These are phyloP conservation scores for Mucuna pruriens DNA, from an alignment of 306 rosid genomes.

Conservation along the genomic window DNA sequence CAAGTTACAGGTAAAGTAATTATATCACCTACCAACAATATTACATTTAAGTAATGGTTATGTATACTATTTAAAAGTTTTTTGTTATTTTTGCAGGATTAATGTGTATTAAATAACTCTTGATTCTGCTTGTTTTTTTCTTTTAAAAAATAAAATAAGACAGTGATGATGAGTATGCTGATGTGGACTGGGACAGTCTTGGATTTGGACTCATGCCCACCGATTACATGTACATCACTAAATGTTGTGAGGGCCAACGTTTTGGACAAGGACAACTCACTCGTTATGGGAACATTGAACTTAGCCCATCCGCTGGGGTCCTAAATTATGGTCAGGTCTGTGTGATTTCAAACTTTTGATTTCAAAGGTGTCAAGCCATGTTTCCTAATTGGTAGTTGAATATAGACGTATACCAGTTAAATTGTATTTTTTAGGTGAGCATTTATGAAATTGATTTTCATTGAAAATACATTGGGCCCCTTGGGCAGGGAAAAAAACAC, in stretches of 20 bases:
- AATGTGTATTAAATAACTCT: background rate
- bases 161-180: slow-evolving; percentile 60
- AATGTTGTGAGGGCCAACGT: slow-evolving; percentile 49
- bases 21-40: background rate
- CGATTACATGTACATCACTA: slow-evolving; percentile 73
- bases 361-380: no score
- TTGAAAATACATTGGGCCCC: no score
- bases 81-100: background rate
- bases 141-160: background rate
- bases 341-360: slow-evolving; percentile 9
- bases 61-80: background rate
- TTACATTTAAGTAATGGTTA: background rate
- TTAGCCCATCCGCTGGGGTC: slow-evolving; percentile 88
- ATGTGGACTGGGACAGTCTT: slow-evolving; percentile 79
- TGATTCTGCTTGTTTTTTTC: background rate
- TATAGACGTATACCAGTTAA: background rate
- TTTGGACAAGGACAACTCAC: slow-evolving; percentile 63
- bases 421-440: no score
- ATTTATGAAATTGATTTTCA: no score
- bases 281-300: slow-evolving; percentile 67
- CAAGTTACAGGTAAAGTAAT: slow-evolving; percentile 24
- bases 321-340: slow-evolving; percentile 86
- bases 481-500: no score
- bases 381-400: no score
- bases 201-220: slow-evolving; percentile 78